phyloP scores from a whole-genome alignment of 2,329 filamentous ascomycete species.

The Claviceps spartinae region DNA sequence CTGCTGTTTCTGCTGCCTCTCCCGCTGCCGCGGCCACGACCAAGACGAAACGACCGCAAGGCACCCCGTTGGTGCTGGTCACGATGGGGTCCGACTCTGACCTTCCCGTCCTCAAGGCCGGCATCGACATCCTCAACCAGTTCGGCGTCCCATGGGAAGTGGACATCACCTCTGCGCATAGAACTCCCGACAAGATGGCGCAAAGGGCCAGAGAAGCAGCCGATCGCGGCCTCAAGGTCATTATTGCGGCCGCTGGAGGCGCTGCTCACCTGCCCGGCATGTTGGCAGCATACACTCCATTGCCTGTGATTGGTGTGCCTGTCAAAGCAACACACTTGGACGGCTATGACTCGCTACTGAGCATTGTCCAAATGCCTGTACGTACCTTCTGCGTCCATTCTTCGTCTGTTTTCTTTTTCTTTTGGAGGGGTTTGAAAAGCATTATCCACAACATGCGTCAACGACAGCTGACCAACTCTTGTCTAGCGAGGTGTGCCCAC shows the following conservation, averaged over 20 bases:
- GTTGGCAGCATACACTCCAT: conserved; percentile 53
- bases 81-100: conserved; percentile 81
- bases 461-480: conserved; percentile 11
- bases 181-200: conserved; percentile 58
- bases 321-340: conserved; percentile 62
- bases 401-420: not conserved
- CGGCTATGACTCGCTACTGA: conserved; percentile 56
- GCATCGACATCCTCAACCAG: conserved; percentile 51
- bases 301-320: conserved; percentile 67
- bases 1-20: not conserved
- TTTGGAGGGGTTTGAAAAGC: not conserved
- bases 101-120: conserved; percentile 51
- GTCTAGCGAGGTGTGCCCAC: conserved; percentile 48
- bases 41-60: conserved; percentile 1
- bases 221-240: conserved; percentile 52
- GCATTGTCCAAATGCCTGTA: conserved; percentile 67
- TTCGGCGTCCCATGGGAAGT: conserved; percentile 60
- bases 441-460: conserved; percentile 6
- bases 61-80: conserved; percentile 51
- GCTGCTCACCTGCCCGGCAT: conserved; percentile 66
- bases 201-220: conserved; percentile 51
- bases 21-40: not conserved
- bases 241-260: conserved; percentile 65
- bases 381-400: conserved; percentile 11
- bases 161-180: conserved; percentile 68